Base-by-base conservation (phyloP, 371 early-diverging fungal species). In the Rhizopus sp. region DNA sequence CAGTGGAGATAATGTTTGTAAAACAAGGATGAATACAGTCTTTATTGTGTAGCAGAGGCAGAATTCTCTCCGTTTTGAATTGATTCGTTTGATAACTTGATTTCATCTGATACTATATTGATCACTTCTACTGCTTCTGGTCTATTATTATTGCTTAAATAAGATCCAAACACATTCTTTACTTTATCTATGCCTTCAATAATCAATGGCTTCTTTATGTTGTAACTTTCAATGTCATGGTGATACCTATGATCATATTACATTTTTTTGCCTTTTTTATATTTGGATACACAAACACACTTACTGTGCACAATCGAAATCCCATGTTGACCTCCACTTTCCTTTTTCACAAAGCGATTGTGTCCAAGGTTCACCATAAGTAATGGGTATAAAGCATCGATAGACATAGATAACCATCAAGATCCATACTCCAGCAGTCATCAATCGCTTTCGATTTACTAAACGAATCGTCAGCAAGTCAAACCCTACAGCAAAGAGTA, bases 281-380 rank as follows among this genome's bases (percentile, higher is more conserved):
- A n/a, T 1, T 23, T 23, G 23, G 30, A 29, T 39, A n/a, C 23
- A 51, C 47, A 50, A 30, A 51, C 48, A 33, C 4, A 55, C 63
- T 63, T 57, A 65, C 78, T 66, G 71, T 5, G 62, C 62, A 58
- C 78, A 78, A 50, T 78, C 75, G 49, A 78, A 78, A 50, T 79
- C 76, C 98, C 98, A 98, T 1, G 88, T 82, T 12, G 69, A 73
- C 50, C 92, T 62, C 89, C 92, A 89, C 73, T 94, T 95, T 54
- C 88, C 81, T 15, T 78, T 68, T 59, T 87, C 66, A 59, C 89
- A 89, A 12, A 83, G 82, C 30, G 77, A 62, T 51, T 82, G 80
- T 3, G 90, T 83, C 86, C 95, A 93, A 13, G 85, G 70, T 10
- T 84, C 82, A 50, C 94, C 96, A 73, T 96, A 98, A 1, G 90